A percentile compares a stretch with the other conserved stretches of the same genome.
Conservation (phyloP, 345 rosid species). For the Arabidopsis arenosa region DNA sequence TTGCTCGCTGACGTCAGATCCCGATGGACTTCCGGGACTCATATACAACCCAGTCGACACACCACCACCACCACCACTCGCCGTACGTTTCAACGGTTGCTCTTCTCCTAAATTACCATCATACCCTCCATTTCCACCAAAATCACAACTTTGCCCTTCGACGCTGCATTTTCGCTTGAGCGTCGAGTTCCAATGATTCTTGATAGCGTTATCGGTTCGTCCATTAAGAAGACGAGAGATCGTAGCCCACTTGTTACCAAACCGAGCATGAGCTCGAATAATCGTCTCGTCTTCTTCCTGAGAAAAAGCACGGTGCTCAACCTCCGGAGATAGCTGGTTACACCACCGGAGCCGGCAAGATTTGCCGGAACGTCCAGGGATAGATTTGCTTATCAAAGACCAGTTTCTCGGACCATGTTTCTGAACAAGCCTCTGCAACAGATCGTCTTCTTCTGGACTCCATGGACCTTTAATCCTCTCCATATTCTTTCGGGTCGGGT, state of each 20-base stretch:
- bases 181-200: constrained; percentile 97
- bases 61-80: constrained; percentile 64
- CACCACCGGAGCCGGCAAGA: constrained; percentile 96
- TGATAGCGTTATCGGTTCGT: constrained; percentile 91
- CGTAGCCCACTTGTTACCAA: constrained; percentile 97
- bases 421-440: constrained; percentile 66
- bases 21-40: constrained; percentile 80
- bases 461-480: constrained; percentile 98
- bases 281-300: constrained; percentile 83
- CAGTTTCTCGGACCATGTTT: constrained; percentile 92
- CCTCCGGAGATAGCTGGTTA: constrained; percentile 94
- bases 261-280: constrained; percentile 76
- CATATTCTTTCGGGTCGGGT: constrained; percentile 43
- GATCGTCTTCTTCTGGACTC: constrained; percentile 96
- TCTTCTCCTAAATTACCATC: constrained; percentile 58
- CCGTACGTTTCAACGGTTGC: constrained; percentile 78
- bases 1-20: constrained; percentile 80
- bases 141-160: constrained; percentile 49
- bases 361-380: constrained; percentile 91
- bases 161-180: constrained; percentile 75
- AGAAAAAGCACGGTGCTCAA: constrained; percentile 81
- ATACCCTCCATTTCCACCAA: constrained; percentile 48
- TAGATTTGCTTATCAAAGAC: constrained; percentile 92
- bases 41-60: constrained; percentile 62
- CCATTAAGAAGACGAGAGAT: constrained; percentile 91